Evolutionary conservation across 1,284 basidiomycete genomes (phyloP), one percentile per base, ranked within the genome.

Genomic region (Polyporus tsugae): DNA sequence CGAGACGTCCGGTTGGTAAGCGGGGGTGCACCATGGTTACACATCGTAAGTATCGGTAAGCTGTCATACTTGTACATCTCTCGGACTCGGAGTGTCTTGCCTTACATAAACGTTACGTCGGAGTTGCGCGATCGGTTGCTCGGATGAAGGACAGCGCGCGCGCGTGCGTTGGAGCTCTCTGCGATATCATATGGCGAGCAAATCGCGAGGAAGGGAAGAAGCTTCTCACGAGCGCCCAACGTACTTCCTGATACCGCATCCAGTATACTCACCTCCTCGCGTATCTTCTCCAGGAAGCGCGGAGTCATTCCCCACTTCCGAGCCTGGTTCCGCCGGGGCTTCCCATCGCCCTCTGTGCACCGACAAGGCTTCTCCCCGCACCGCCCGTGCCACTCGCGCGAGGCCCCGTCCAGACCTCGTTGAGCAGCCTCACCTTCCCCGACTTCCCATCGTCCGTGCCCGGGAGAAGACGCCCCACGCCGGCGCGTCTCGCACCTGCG

Each of bases 1-100:
- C 46, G 46, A 49, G 22, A 49, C 46, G 46, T 49, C n/a, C 6
- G 33, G 35, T 58, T 58, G 35, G 55, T 58, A 58, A 58, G 55
- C 55, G 17, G 11, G 7, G 35, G 6, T 6, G 22, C 15, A 17
- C 53, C 35, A 38, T 35, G 55, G 33, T 58, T 58, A 58, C 55
- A 38, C 55, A 19, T 58, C 15, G 17, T 15, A 17, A 17, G 25
- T 13, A 7, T 38, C 0, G 2, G 35, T 17, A 6, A 35, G 29
- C n/a, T n/a, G n/a, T n/a, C n/a, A n/a, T 55, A 55, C 22, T 36
- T 58, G 7, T 2, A 35, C 35, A 36, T 36, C 55, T 15, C 0
- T 58, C n/a, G n/a, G n/a, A n/a, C n/a, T 22, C 25, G 35, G 52
- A 33, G 9, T 22, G 33, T 38, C 33, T 22, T 58, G 7, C 55